Conservation (phyloP, 2,329 filamentous ascomycete genomes). For the Dactylellina drechsleri region DNA sequence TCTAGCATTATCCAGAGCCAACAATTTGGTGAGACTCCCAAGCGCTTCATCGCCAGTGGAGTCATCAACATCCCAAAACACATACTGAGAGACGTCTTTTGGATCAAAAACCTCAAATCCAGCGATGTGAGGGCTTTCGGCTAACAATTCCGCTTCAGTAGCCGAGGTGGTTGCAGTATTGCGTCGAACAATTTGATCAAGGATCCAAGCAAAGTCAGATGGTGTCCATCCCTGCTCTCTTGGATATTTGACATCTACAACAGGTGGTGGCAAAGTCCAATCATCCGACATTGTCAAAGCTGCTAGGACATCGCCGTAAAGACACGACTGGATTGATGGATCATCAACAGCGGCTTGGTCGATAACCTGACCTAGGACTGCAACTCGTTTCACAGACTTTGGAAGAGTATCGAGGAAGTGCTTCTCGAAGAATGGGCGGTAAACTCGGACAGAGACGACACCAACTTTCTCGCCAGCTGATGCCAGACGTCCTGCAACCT, state of each 20-base stretch:
- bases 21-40: conserved; percentile 69
- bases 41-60: conserved; percentile 75
- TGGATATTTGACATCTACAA: conserved; percentile 90
- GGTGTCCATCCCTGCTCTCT: conserved; percentile 74
- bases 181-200: conserved; percentile 64
- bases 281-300: conserved; percentile 80
- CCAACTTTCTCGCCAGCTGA: conserved; percentile 81
- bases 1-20: conserved; percentile 70
- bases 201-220: conserved; percentile 64
- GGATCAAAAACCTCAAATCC: conserved; percentile 62
- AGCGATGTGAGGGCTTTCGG: conserved; percentile 63
- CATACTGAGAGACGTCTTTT: conserved; percentile 69
- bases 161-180: conserved; percentile 60
- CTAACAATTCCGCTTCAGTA: conserved; percentile 66
- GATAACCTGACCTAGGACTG: conserved; percentile 87
- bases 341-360: conserved; percentile 79
- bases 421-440: conserved; percentile 94
- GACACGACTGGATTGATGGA: conserved; percentile 78
- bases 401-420: conserved; percentile 87
- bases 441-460: conserved; percentile 89
- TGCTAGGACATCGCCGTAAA: conserved; percentile 91
- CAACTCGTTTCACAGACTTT: conserved; percentile 76
- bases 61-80: conserved; percentile 90
- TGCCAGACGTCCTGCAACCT: conserved; percentile 78
- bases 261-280: conserved; percentile 71